A percentile compares a stretch with the other conserved stretches of the same genome.
These are phyloP conservation scores for Neurospora sp. DNA, from an alignment of 495 filamentous ascomycete species.

Conservation along the genomic window DNA sequence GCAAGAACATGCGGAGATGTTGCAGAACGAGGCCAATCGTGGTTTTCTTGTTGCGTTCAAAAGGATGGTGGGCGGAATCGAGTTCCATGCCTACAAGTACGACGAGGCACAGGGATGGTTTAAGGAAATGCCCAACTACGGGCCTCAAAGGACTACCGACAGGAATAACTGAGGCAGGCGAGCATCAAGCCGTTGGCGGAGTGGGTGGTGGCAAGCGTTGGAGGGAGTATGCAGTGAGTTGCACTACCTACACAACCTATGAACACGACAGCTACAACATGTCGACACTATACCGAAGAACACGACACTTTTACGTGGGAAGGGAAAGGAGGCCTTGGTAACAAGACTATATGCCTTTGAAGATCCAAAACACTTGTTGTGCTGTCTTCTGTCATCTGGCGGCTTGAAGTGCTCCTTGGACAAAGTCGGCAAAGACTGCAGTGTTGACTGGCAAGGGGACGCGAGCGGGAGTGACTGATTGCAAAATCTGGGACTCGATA, in stretches of 20 bases:
- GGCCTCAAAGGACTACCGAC: slow-evolving; percentile 49
- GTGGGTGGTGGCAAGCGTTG: too few species aligned
- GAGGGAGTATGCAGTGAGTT: too few species aligned
- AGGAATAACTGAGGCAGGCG: slow-evolving; percentile 16
- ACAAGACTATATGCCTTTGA: neutral
- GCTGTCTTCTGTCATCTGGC: neutral
- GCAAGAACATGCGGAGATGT: neutral
- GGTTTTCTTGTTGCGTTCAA: neutral
- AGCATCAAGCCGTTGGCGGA: too few species aligned
- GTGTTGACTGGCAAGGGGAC: slow-evolving; percentile 1
- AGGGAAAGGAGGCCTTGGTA: neutral
- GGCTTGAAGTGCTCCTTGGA: slow-evolving; percentile 6
- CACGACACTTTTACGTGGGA: neutral
- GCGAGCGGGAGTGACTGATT: neutral
- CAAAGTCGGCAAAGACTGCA: slow-evolving; percentile 11
- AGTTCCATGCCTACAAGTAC: slow-evolving; percentile 89
- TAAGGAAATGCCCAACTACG: slow-evolving; percentile 67
- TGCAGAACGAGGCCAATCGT: neutral
- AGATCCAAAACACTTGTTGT: neutral
- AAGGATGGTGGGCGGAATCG: slow-evolving; percentile 54
- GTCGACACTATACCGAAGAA: too few species aligned
- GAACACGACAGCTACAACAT: too few species aligned
- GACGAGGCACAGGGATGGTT: slow-evolving; percentile 70
- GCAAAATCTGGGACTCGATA: neutral
- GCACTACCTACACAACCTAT: too few species aligned